These are phyloP conservation scores for Pseudoscleropodium purum DNA, from an alignment of 225 moss, liverwort and hornwort genomes.

Conservation along the genomic window DNA sequence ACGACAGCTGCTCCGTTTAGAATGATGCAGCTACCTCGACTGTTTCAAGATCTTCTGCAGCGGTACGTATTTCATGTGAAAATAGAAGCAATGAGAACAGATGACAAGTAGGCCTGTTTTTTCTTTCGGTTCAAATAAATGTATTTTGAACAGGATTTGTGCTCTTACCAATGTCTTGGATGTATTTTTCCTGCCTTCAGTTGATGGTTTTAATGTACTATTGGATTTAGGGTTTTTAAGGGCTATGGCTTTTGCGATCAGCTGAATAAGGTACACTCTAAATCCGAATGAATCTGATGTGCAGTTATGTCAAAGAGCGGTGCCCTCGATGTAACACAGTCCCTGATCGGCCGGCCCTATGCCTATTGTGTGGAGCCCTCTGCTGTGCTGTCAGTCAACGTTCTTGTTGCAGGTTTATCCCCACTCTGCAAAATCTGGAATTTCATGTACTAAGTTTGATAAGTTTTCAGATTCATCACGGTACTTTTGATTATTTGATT, in stretches of 20 bases:
- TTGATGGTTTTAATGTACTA: neutral
- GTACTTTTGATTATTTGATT: neutral
- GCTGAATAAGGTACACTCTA: neutral
- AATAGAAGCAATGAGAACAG: neutral
- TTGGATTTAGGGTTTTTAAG: neutral
- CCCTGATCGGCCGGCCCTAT: conserved; percentile 79
- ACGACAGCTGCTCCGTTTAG: conserved; percentile 75
- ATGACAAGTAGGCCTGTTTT: neutral
- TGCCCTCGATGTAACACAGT: conserved; percentile 69
- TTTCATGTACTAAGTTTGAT: neutral
- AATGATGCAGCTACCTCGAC: conserved; percentile 84
- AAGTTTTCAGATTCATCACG: neutral
- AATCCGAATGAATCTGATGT: neutral
- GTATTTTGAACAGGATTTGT: neutral
- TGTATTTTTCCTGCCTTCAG: neutral
- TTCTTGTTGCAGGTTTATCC: conserved; percentile 58
- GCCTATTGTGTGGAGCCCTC: conserved; percentile 82
- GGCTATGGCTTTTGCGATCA: neutral
- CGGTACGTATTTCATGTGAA: conserved; percentile 37
- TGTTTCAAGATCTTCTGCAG: conserved; percentile 91
- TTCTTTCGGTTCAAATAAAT: neutral
- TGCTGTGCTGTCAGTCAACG: conserved; percentile 65
- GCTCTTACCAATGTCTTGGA: neutral
- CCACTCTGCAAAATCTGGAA: neutral
- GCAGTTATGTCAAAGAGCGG: conserved; percentile 87